Conservation (phyloP, 139 green algal species). For the Chlorella sorokiniana region DNA sequence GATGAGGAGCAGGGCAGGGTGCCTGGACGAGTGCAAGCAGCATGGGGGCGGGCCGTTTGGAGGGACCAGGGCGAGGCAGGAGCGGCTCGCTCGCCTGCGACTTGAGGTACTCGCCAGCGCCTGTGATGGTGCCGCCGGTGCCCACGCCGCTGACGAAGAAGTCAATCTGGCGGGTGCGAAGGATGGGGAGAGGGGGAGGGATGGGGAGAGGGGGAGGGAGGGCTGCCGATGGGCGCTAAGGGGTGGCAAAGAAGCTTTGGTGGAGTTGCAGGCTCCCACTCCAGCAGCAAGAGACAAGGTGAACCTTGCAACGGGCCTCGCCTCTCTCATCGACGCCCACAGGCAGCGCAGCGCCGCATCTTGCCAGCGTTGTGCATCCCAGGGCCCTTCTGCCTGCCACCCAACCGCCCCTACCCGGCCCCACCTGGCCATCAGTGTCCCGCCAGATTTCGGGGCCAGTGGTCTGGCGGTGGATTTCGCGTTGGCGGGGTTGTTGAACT, state of each 20-base stretch:
- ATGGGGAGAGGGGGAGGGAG: background rate
- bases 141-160: conserved; percentile 87
- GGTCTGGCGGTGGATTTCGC: conserved; percentile 67
- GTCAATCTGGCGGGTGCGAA: conserved; percentile 51
- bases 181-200: background rate
- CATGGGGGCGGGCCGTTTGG: background rate
- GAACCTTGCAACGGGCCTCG: too few species aligned
- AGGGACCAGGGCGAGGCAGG: background rate
- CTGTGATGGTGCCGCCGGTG: conserved; percentile 92
- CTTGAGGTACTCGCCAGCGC: conserved; percentile 80
- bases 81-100: background rate
- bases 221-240: background rate
- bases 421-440: conserved; percentile 81
- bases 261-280: background rate
- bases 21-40: background rate
- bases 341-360: too few species aligned
- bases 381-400: background rate
- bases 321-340: too few species aligned
- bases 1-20: background rate
- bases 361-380: too few species aligned
- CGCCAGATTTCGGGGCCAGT: conserved; percentile 91
- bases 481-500: conserved; percentile 84
- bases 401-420: conserved; percentile 79
- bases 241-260: background rate
- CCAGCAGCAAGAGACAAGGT: too few species aligned